Percentiles rank a stretch among this genome's conserved stretches.
Conservation (phyloP, 208 protist genomes). For the Novymonas esmeraldas region DNA sequence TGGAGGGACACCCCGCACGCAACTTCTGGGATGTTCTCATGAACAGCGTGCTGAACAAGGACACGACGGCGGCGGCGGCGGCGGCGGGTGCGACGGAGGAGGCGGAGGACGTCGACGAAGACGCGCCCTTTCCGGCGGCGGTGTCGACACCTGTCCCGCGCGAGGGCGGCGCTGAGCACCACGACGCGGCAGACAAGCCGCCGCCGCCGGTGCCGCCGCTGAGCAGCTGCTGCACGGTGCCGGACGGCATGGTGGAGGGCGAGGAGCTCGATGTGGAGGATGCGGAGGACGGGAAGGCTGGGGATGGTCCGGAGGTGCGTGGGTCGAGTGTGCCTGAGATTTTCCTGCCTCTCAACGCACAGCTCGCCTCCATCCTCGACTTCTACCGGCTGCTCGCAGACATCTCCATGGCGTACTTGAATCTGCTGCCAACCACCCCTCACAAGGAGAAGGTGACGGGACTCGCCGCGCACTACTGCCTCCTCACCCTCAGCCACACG, state of each 20-base stretch:
- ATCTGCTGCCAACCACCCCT: background rate
- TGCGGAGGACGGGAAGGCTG: background rate
- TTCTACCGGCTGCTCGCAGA: conserved; percentile 24
- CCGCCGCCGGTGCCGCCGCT: too few relatives aligned
- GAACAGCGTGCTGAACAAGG: background rate
- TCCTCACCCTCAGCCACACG: conserved; percentile 24
- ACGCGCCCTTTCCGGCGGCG: too few relatives aligned
- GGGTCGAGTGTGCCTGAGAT: conserved; percentile 6
- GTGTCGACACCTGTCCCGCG: too few relatives aligned
- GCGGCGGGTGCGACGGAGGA: too few relatives aligned
- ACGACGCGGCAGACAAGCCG: too few relatives aligned
- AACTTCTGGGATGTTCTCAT: background rate
- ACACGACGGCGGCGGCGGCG: too few relatives aligned
- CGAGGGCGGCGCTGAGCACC: too few relatives aligned
- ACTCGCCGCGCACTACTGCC: conserved; percentile 25
- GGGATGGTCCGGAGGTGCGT: background rate
- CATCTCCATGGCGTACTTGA: conserved; percentile 25
- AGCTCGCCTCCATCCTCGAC: conserved; percentile 17
- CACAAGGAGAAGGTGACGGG: conserved; percentile 9
- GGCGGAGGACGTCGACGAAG: too few relatives aligned
- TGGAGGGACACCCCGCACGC: background rate
- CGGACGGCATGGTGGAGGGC: too few relatives aligned
- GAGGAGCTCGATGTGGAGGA: too few relatives aligned
- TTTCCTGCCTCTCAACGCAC: conserved; percentile 20
- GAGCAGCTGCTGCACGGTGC: too few relatives aligned